Percentiles rank a stretch among this genome's conserved stretches.
These are phyloP conservation scores for Orbilia javanica DNA, from an alignment of 2,329 filamentous ascomycete species.

Conservation along the genomic window DNA sequence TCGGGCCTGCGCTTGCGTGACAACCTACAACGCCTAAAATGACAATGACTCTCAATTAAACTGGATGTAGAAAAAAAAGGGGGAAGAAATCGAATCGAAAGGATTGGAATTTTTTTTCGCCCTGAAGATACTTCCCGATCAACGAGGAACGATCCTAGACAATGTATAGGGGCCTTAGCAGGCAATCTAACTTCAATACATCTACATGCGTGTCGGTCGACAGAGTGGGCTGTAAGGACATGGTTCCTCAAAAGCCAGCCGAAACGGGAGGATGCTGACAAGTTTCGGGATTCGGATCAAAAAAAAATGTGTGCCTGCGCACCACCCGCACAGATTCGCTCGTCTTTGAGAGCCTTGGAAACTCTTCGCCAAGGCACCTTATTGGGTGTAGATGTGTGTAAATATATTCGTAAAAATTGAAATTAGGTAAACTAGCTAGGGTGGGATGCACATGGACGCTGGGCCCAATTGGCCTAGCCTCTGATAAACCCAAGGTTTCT, in stretches of 20 bases:
- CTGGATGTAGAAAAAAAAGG: not conserved
- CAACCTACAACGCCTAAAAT: no score
- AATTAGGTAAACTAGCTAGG: not conserved
- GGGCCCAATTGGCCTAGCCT: not conserved
- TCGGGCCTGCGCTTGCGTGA: no score
- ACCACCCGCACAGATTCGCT: not conserved
- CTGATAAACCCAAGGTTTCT: not conserved
- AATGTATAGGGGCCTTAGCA: no score
- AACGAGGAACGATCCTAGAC: not conserved
- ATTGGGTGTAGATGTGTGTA: slow-evolving; percentile 7
- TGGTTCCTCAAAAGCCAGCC: slow-evolving; percentile 9
- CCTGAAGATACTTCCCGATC: not conserved
- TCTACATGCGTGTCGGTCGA: no score
- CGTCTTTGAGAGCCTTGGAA: not conserved
- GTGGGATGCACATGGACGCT: not conserved
- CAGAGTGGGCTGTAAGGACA: not conserved
- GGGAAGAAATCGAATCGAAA: not conserved
- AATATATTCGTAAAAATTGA: not conserved
- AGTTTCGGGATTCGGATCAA: slow-evolving; percentile 10
- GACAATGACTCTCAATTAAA: no score
- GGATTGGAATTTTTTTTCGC: no score
- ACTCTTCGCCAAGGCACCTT: not conserved
- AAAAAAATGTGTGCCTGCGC: not conserved
- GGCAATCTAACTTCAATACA: no score
- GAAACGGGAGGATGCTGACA: slow-evolving; percentile 40